Conservation (phyloP, 495 filamentous ascomycete genomes). For the Cercophora scortea region DNA sequence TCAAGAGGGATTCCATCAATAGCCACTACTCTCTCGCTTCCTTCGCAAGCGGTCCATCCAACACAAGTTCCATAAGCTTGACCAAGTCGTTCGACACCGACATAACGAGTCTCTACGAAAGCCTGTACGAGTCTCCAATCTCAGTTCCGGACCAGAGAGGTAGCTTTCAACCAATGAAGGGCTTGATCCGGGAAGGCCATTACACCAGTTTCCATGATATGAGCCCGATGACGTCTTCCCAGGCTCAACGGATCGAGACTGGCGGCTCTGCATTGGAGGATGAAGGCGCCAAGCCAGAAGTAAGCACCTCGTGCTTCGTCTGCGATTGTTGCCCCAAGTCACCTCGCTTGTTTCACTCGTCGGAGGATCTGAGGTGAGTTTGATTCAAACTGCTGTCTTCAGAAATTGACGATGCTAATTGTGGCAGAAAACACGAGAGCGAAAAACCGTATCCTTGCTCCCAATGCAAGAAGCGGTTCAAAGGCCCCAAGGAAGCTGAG, state of each 20-base stretch:
- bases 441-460: constrained; percentile 78
- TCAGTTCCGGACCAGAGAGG: too few species aligned
- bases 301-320: constrained; percentile 25
- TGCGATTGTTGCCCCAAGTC: constrained; percentile 87
- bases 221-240: not conserved
- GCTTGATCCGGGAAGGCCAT: not conserved
- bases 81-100: constrained; percentile 18
- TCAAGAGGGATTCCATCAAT: constrained; percentile 11
- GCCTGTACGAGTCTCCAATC: constrained; percentile 11
- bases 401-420: not conserved
- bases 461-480: constrained; percentile 78
- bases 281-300: not conserved
- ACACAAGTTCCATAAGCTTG: constrained; percentile 17
- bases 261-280: not conserved
- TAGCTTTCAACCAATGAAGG: too few species aligned
- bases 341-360: constrained; percentile 70
- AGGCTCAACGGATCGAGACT: not conserved
- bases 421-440: constrained; percentile 50
- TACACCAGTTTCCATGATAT: not conserved
- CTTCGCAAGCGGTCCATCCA: constrained; percentile 11
- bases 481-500: constrained; percentile 86
- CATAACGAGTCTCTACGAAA: constrained; percentile 18
- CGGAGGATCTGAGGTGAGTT: constrained; percentile 63
- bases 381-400: not conserved
- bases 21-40: constrained; percentile 12